A percentile compares a stretch with the other conserved stretches of the same genome.
Conservation (phyloP, 1,284 basidiomycete genomes). For the Cryptococcus amylolentus region DNA sequence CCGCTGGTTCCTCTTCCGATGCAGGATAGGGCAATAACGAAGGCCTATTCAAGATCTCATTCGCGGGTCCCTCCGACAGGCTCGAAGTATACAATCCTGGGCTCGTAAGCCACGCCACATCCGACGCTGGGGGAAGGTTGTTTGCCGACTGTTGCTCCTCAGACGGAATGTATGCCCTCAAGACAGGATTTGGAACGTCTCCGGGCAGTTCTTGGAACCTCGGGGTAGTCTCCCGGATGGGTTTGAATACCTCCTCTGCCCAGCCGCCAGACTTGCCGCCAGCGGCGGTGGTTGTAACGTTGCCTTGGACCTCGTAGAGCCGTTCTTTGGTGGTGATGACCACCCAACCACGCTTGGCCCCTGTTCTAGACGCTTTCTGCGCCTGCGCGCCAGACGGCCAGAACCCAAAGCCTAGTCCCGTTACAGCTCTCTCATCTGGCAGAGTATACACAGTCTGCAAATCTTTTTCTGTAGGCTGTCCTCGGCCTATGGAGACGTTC, state of each 20-base stretch:
- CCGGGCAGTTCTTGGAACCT: constrained; percentile 85
- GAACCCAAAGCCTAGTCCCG: constrained; percentile 75
- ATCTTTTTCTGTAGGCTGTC: constrained; percentile 56
- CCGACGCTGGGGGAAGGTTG: constrained; percentile 53
- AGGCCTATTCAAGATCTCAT: constrained; percentile 36
- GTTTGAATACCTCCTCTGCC: constrained; percentile 67
- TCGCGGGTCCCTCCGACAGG: constrained; percentile 27
- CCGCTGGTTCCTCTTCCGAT: constrained; percentile 46
- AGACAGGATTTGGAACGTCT: constrained; percentile 65
- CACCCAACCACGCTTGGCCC: constrained; percentile 52
- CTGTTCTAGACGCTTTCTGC: constrained; percentile 12
- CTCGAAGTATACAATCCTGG: constrained; percentile 80
- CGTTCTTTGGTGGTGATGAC: constrained; percentile 81
- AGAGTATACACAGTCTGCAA: constrained; percentile 74
- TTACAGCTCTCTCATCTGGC: constrained; percentile 72
- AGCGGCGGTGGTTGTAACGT: constrained; percentile 40
- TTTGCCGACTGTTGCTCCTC: constrained; percentile 58
- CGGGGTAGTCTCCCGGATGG: constrained; percentile 68
- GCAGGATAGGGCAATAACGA: constrained; percentile 55
- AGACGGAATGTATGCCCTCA: constrained; percentile 66
- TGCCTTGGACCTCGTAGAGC: constrained; percentile 85
- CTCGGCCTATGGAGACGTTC: constrained; percentile 54
- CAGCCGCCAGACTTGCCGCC: constrained; percentile 61
- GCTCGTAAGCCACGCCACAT: constrained; percentile 87
- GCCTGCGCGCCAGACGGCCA: constrained; percentile 25